phyloP scores from a whole-genome alignment of 2,329 filamentous ascomycete genomes.

The Emergomyces africanus region DNA sequence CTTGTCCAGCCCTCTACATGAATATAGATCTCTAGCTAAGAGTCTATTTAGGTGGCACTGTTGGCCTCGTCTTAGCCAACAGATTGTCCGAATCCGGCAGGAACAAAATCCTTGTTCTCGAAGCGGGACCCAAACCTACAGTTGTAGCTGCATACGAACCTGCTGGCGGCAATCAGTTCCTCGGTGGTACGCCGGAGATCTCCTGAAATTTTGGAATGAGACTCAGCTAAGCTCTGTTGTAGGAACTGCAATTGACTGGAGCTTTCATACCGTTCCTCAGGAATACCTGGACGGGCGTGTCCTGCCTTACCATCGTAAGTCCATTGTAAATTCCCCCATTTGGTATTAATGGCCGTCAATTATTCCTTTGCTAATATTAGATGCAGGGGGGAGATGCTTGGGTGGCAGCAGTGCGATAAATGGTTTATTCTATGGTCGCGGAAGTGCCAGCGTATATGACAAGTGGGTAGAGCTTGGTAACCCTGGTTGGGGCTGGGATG shows the following conservation, averaged over 20 bases:
- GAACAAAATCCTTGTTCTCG: constrained; percentile 10
- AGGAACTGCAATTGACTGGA: constrained; percentile 20
- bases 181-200: constrained; percentile 11
- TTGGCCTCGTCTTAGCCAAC: constrained; percentile 15
- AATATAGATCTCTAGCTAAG: background rate
- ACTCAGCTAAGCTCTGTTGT: background rate
- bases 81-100: constrained; percentile 12
- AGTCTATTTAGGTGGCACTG: constrained; percentile 13
- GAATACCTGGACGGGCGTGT: constrained; percentile 6
- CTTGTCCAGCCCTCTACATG: background rate
- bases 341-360: background rate
- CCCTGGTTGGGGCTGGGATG: constrained; percentile 12
- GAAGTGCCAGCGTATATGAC: constrained; percentile 9
- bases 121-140: constrained; percentile 13
- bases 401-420: constrained; percentile 10
- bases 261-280: constrained; percentile 13
- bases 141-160: constrained; percentile 17
- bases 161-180: constrained; percentile 18
- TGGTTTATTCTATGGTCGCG: constrained; percentile 10
- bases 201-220: background rate
- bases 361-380: background rate
- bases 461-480: constrained; percentile 10
- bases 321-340: background rate
- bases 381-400: constrained; percentile 7
- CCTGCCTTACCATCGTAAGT: constrained; percentile 8